phyloP scores from a whole-genome alignment of 2,329 filamentous ascomycete genomes.

The Clonostachys rosea region DNA sequence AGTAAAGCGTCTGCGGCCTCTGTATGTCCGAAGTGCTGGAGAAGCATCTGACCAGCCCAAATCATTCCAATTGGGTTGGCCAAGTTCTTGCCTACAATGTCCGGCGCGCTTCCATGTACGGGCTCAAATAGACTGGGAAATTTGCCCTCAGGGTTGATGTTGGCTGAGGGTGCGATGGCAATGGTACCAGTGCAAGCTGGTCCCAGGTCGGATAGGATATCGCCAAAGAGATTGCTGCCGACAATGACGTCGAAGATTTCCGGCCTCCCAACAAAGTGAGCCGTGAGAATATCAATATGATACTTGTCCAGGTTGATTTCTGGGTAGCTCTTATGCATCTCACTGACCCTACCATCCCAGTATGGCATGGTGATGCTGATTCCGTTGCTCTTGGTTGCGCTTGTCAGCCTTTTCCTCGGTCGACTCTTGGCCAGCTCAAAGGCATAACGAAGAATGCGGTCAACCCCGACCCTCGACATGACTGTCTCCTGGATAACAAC shows the following conservation, averaged over 20 bases:
- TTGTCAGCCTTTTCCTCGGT: conserved; percentile 55
- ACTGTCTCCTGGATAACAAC: conserved; percentile 57
- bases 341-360: conserved; percentile 57
- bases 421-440: conserved; percentile 57
- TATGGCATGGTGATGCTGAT: conserved; percentile 65
- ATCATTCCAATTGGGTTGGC: conserved; percentile 72
- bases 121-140: conserved; percentile 56
- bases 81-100: conserved; percentile 68
- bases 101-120: conserved; percentile 69
- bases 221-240: conserved; percentile 58
- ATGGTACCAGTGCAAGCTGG: conserved; percentile 68
- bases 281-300: conserved; percentile 63
- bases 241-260: conserved; percentile 59
- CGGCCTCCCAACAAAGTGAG: conserved; percentile 56
- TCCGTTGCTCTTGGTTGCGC: conserved; percentile 64
- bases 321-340: conserved; percentile 50
- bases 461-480: conserved; percentile 57
- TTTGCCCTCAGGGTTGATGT: conserved; percentile 54
- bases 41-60: conserved; percentile 65
- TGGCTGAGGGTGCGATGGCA: conserved; percentile 67
- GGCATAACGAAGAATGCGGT: conserved; percentile 58
- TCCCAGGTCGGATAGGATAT: conserved; percentile 68
- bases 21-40: conserved; percentile 9
- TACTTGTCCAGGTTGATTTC: conserved; percentile 61
- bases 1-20: conserved; percentile 43